Conservation (phyloP, 805 yeast species). For the Saccharomycopsis schoenii region DNA sequence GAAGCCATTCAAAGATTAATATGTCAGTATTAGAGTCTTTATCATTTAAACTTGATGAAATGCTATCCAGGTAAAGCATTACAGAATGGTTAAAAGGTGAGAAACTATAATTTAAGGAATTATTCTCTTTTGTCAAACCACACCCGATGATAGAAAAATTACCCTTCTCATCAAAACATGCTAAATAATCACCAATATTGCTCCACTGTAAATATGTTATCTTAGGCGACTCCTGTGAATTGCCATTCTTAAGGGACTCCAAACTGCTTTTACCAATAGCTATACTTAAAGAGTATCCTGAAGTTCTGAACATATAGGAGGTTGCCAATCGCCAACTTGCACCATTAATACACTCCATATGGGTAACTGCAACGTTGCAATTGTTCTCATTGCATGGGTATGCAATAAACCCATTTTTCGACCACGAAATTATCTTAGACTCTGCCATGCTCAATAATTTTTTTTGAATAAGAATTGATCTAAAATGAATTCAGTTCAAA, state of each 20-base stretch:
- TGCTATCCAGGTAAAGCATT: conserved; percentile 30
- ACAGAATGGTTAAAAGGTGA: conserved; percentile 23
- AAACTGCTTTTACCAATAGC: conserved; percentile 19
- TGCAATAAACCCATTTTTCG: conserved; percentile 76
- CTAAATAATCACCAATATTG: conserved; percentile 69
- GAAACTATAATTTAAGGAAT: conserved; percentile 1
- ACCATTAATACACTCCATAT: conserved; percentile 68
- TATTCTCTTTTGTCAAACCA: conserved; percentile 32
- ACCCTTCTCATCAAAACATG: conserved; percentile 66
- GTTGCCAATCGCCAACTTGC: conserved; percentile 65
- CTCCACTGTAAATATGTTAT: conserved; percentile 55
- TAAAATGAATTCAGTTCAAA: no score
- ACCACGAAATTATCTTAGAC: conserved; percentile 50
- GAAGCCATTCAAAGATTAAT: conserved; percentile 62
- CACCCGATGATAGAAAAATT: conserved; percentile 47
- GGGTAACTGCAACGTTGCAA: conserved; percentile 41
- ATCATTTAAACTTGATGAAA: not conserved
- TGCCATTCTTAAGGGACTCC: conserved; percentile 22
- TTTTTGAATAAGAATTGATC: not conserved
- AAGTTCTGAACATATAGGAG: conserved; percentile 19
- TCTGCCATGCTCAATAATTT: not conserved
- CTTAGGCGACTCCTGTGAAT: conserved; percentile 4
- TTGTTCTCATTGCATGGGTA: conserved; percentile 33
- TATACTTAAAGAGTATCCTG: not conserved
- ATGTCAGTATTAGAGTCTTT: conserved; percentile 20